phyloP scores from a whole-genome alignment of 2,329 filamentous ascomycete genomes.

The Claviceps sp. region DNA sequence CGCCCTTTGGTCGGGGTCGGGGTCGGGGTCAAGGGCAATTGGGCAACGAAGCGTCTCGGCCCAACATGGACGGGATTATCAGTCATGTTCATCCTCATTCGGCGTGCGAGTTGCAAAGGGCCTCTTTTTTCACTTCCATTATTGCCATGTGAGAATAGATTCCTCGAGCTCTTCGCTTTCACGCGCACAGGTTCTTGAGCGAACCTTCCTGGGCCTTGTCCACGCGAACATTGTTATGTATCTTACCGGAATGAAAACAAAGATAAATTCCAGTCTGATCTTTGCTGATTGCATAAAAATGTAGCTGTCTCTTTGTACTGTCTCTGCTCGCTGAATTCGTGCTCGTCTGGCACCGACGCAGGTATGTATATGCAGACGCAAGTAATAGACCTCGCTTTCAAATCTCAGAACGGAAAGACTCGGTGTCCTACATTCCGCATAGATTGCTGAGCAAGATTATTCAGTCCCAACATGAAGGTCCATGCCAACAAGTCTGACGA shows the following conservation, averaged over 20 bases:
- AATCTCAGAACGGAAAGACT: no score
- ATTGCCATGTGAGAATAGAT: slow-evolving; percentile 48
- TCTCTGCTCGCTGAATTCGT: slow-evolving; percentile 56
- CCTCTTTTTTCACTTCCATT: slow-evolving; percentile 64
- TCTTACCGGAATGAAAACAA: no score
- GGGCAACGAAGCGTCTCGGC: slow-evolving; percentile 24
- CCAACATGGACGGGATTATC: no score
- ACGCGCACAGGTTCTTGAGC: not conserved
- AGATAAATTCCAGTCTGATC: no score
- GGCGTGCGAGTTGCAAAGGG: slow-evolving; percentile 65
- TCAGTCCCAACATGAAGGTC: slow-evolving; percentile 3
- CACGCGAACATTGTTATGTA: no score
- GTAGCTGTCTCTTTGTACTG: slow-evolving; percentile 47
- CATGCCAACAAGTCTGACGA: not conserved
- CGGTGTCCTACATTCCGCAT: no score
- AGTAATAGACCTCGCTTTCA: slow-evolving; percentile 45
- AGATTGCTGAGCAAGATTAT: not conserved
- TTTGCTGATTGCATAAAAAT: no score
- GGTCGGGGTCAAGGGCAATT: slow-evolving; percentile 41
- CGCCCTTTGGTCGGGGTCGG: slow-evolving; percentile 45
- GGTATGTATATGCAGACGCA: slow-evolving; percentile 65
- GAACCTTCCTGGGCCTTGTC: no score
- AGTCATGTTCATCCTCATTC: slow-evolving; percentile 2
- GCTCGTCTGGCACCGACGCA: slow-evolving; percentile 57
- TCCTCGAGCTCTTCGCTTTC: not conserved